Evolutionary conservation across 179 eudicot species (phyloP).

Genomic region (Vitellaria paradoxa): DNA sequence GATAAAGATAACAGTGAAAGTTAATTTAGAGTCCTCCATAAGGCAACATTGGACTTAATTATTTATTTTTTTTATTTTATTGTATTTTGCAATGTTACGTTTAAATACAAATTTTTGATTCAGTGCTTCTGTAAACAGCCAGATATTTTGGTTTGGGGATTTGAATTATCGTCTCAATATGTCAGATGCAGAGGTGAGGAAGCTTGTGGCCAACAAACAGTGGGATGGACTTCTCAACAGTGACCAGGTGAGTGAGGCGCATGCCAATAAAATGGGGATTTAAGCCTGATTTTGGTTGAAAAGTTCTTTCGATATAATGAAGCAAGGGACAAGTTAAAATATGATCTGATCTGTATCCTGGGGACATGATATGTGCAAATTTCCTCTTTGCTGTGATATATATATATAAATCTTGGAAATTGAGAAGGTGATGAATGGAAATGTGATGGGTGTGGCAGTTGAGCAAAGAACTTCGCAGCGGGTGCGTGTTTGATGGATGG

Average conservation of each 20-base stretch:
- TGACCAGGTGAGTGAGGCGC: slow-evolving; percentile 64
- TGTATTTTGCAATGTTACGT: neutral
- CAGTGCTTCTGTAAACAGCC: slow-evolving; percentile 48
- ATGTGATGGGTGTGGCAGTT: slow-evolving; percentile 42
- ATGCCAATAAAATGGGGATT: neutral
- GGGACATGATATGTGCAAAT: no score
- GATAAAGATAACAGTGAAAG: neutral
- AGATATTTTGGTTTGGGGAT: slow-evolving; percentile 98
- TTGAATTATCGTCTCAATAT: slow-evolving; percentile 88
- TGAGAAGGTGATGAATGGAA: neutral
- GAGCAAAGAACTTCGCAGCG: slow-evolving; percentile 57
- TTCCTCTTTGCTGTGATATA: no score
- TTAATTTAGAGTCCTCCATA: neutral
- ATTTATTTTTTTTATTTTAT: neutral
- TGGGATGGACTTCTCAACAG: slow-evolving; percentile 66
- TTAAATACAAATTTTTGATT: slow-evolving; percentile 10
- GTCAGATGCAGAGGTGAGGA: slow-evolving; percentile 70
- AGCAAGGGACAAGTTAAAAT: neutral
- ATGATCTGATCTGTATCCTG: no score
- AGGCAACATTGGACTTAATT: neutral
- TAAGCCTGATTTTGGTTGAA: neutral
- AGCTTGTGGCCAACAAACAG: slow-evolving; percentile 57
- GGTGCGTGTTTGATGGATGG: slow-evolving; percentile 81
- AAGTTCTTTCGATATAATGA: neutral
- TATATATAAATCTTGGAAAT: neutral